A percentile compares a stretch with the other conserved stretches of the same genome.
phyloP scores from a whole-genome alignment of 441 rosid species.

The Viola pubescens region DNA sequence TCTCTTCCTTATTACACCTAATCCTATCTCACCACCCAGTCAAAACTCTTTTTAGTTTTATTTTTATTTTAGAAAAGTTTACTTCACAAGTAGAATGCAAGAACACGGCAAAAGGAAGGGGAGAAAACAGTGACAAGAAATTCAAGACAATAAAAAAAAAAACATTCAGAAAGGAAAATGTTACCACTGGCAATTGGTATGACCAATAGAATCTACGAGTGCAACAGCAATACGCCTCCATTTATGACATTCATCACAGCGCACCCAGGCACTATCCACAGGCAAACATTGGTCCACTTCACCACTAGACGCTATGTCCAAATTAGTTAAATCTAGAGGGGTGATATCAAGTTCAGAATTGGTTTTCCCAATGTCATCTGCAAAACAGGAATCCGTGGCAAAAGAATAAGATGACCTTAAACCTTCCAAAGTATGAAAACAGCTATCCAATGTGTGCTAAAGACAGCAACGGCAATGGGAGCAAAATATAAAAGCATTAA shows the following conservation, averaged over 20 bases:
- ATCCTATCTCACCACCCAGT: background rate
- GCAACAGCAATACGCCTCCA: constrained; percentile 88
- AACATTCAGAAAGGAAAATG: constrained; percentile 7
- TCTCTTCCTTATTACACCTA: background rate
- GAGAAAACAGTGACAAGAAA: background rate
- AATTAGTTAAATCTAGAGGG: constrained; percentile 28
- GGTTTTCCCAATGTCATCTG: constrained; percentile 26
- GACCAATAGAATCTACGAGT: constrained; percentile 59
- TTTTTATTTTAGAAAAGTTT: background rate
- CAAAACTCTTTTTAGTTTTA: background rate
- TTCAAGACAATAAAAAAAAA: background rate
- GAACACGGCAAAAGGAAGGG: background rate
- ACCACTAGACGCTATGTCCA: constrained; percentile 29
- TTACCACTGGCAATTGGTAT: constrained; percentile 73
- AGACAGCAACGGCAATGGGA: background rate
- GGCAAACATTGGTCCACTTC: constrained; percentile 35
- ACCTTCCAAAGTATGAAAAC: constrained; percentile 2
- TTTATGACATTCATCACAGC: constrained; percentile 83
- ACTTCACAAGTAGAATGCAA: background rate
- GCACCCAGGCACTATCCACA: constrained; percentile 77
- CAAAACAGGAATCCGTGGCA: constrained; percentile 22
- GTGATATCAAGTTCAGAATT: constrained; percentile 23
- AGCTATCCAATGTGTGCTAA: too few relatives aligned
- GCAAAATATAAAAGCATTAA: background rate
- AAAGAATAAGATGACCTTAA: constrained; percentile 4